Evolutionary conservation across 2,329 filamentous ascomycete genomes (phyloP), one percentile per base, ranked within the genome.

Genomic region (Hypocreales sp.): DNA sequence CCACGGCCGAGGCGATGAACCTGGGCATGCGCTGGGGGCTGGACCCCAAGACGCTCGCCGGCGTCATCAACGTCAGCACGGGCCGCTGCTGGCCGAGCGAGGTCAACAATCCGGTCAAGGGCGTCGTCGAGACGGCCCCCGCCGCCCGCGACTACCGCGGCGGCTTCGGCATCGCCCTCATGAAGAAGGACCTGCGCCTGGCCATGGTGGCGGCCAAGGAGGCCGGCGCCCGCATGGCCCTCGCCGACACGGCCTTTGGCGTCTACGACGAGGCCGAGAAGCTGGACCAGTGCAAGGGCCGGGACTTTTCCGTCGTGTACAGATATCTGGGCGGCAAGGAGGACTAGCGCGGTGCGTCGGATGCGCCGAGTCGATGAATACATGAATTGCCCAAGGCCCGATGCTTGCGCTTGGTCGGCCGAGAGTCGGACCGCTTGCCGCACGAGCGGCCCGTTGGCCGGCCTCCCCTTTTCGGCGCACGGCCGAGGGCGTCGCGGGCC

Each of bases 11-110:
- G 47, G 70, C 71, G 13, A 74, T 76, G 69, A 70, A 73, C 40
- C 50, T 76, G 14, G 71, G 71, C n/a, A 60, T 73, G 26, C 56
- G 53, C 32, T 69, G 64, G 55, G 72, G 72, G 0, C 52, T 76
- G 6, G 68, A 74, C 33, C 58, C 69, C 3, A 58, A 60, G 41
- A 74, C 72, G 7, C 64, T 98, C 2, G 79, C 82, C 1, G 73
- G 76, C 27, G 73, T 98, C 52, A 82, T 98, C 58, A 95, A 94
- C 48, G 79, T 79, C 4, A 90, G 82, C 40, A 94, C 87, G 0
- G 90, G 90, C n/a, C 72, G 67, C 38, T 95, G 86, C 63, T 98
- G 90, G 90, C 84, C 87, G 1, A 90, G 78, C 42, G 86, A 94
- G 55, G 62, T 92, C 35, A 98, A 98, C 56, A 95, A 95, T 47